Evolutionary conservation across 2,329 filamentous ascomycete species (phyloP), one percentile per base, ranked within the genome.

Genomic region (Neobulgaria alba): DNA sequence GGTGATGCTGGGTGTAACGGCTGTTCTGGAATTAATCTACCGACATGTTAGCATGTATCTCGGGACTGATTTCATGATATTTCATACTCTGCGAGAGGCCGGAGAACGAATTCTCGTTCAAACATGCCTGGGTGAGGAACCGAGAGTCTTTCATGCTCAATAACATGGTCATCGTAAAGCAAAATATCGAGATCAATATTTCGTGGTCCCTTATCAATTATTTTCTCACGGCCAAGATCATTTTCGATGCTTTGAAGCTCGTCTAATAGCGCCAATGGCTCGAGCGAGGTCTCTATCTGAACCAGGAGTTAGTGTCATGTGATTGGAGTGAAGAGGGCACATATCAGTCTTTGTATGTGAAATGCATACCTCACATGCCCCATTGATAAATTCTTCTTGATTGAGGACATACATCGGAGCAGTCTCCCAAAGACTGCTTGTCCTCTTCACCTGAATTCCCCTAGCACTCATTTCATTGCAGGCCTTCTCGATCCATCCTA

Each of bases 111-210:
- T 61, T 95, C 89, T 37, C 92, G 75, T 63, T 98, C 92, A 2
- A 82, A 66, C 67, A 98, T 95, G 32, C 85, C 71, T 21, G 77
- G 69, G 60, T 98, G 92, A 9, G 92, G 92, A 19, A 98, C 71
- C 18, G 72, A 81, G n/a, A 98, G 75, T 15, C 87, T 77, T 31
- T 83, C 75, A 49, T 85, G 72, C 30, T 77, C 64, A 38, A 94
- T 65, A 3, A 63, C 67, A 45, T 81, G 65, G 41, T 84, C 66
- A 37, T 79, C 82, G 57, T 94, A 95, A 1, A 95, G 69, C 14
- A 96, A 67, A 34, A 98, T 88, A 57, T 98, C 92, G 10, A 98
- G 69, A 57, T 98, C 92, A 47, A 98, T 95, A 57, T 88, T 94
- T 19, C 92, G 76, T 2, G 92, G 92, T 0, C 92, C 92, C 60